Evolutionary conservation across 2,329 filamentous ascomycete genomes (phyloP).

Genomic region (Aureobasidium sp.): DNA sequence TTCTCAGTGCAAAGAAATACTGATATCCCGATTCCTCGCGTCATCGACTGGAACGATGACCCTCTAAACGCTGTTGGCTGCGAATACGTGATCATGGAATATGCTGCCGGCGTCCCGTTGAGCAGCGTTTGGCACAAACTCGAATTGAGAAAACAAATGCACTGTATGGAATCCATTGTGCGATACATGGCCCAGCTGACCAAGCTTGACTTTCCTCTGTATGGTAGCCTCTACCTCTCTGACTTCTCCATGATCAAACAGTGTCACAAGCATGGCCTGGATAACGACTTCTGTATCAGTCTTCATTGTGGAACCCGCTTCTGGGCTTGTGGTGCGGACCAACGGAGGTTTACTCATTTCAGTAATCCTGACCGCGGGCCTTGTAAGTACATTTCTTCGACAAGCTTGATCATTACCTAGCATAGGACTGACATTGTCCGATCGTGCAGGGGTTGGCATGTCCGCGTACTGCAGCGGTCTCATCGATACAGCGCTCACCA

Average conservation of each 20-base stretch:
- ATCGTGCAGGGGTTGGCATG: neutral
- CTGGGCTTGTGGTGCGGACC: neutral
- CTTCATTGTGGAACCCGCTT: constrained; percentile 10
- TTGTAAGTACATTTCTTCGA: constrained; percentile 6
- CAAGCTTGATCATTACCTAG: constrained; percentile 1
- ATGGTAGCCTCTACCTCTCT: constrained; percentile 15
- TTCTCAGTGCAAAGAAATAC: constrained; percentile 27
- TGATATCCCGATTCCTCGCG: constrained; percentile 36
- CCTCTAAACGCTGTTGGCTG: constrained; percentile 30
- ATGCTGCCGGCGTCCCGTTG: constrained; percentile 30
- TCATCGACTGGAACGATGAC: constrained; percentile 36
- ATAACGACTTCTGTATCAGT: constrained; percentile 14
- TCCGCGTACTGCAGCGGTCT: constrained; percentile 3
- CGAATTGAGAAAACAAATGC: constrained; percentile 5
- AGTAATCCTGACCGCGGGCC: constrained; percentile 1
- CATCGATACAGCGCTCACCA: constrained; percentile 16
- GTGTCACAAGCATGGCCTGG: neutral
- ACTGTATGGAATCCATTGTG: constrained; percentile 11
- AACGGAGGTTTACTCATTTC: neutral
- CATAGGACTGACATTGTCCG: constrained; percentile 1
- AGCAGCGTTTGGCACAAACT: constrained; percentile 23
- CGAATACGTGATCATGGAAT: constrained; percentile 37
- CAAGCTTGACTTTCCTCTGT: constrained; percentile 12
- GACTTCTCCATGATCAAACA: neutral
- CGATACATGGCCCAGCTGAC: constrained; percentile 6